A percentile compares a stretch with the other conserved stretches of the same genome.
Evolutionary conservation across 1,284 basidiomycete genomes (phyloP).

Genomic region (Austropuccinia psidii): DNA sequence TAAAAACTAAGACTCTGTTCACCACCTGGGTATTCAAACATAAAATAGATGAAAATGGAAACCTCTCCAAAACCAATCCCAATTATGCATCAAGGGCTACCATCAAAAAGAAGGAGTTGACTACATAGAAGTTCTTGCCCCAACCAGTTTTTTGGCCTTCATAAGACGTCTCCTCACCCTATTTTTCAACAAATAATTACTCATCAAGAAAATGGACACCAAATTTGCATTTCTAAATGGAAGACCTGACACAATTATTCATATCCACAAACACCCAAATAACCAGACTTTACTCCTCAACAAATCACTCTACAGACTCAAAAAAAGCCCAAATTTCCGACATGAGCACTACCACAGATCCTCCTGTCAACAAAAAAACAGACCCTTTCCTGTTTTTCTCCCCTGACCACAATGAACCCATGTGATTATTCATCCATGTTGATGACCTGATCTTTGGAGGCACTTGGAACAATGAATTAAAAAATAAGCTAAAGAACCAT

Average conservation of each 20-base stretch:
- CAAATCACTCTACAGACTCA: conserved; percentile 9
- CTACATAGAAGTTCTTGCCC: too few species aligned
- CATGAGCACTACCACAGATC: neutral
- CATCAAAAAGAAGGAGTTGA: too few species aligned
- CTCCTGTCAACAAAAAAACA: neutral
- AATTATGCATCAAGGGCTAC: neutral
- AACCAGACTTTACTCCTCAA: neutral
- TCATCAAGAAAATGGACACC: too few species aligned
- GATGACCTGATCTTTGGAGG: neutral
- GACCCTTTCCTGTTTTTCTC: neutral
- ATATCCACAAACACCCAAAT: too few species aligned
- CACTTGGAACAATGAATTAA: neutral
- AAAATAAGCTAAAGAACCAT: neutral
- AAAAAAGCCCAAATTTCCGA: neutral
- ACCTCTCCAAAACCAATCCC: neutral
- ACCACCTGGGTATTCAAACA: conserved; percentile 6
- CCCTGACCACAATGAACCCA: neutral
- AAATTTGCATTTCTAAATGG: too few species aligned
- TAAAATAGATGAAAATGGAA: neutral
- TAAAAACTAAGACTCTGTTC: neutral
- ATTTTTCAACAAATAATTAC: too few species aligned
- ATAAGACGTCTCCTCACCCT: too few species aligned
- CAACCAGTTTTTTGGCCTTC: too few species aligned
- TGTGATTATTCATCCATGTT: neutral
- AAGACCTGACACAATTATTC: too few species aligned